These are phyloP conservation scores for Vanderwaltozyma polyspora DNA, from an alignment of 805 yeast genomes.

Conservation along the genomic window DNA sequence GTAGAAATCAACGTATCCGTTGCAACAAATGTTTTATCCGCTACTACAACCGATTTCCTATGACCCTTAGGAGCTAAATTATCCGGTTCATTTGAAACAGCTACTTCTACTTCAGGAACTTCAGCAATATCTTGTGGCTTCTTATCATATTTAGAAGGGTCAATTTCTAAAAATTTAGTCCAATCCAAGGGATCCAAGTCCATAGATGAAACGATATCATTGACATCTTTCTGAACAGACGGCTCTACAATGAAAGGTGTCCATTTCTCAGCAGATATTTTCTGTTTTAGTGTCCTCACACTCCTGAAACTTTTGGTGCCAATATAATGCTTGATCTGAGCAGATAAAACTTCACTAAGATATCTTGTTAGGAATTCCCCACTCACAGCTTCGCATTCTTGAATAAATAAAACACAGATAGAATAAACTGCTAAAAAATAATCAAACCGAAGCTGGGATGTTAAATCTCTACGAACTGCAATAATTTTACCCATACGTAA, in stretches of 20 bases:
- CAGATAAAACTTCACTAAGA: slow-evolving; percentile 56
- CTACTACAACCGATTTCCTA: slow-evolving; percentile 35
- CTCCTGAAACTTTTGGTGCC: slow-evolving; percentile 43
- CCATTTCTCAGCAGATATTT: slow-evolving; percentile 69
- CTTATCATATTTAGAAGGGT: background rate
- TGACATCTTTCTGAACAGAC: slow-evolving; percentile 38
- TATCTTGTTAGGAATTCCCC: slow-evolving; percentile 50
- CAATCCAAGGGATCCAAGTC: slow-evolving; percentile 39
- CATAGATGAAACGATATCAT: slow-evolving; percentile 39
- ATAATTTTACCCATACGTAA: slow-evolving; percentile 67
- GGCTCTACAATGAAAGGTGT: slow-evolving; percentile 50
- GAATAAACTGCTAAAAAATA: slow-evolving; percentile 59
- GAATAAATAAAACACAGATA: slow-evolving; percentile 55
- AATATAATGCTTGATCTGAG: slow-evolving; percentile 53
- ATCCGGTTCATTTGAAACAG: too few species aligned
- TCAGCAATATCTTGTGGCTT: slow-evolving; percentile 1
- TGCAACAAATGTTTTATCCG: slow-evolving; percentile 46
- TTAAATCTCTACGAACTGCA: slow-evolving; percentile 64
- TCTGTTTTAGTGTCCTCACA: slow-evolving; percentile 34
- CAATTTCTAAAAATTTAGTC: slow-evolving; percentile 30
- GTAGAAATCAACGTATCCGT: slow-evolving; percentile 38
- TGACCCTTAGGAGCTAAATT: slow-evolving; percentile 18
- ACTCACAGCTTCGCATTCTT: slow-evolving; percentile 74
- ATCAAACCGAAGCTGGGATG: slow-evolving; percentile 43
- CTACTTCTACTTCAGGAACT: background rate